Conservation (phyloP, 495 filamentous ascomycete genomes). For the Baudoinia panamericana region DNA sequence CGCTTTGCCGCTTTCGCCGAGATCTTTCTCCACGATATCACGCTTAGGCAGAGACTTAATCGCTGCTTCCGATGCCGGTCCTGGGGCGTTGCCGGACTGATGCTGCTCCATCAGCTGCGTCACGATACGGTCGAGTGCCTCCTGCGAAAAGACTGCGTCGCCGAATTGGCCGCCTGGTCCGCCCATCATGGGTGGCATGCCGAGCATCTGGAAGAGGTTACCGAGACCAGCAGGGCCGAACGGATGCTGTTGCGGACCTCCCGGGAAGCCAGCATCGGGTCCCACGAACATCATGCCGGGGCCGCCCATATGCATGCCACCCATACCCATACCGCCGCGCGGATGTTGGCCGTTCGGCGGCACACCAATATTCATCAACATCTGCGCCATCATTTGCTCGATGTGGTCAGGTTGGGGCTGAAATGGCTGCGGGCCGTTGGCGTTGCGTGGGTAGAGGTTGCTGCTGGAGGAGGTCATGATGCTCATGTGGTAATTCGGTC, state of each 20-base stretch:
- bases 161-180: slow-evolving; percentile 40
- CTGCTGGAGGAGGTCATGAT: slow-evolving; percentile 1
- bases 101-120: slow-evolving; percentile 76
- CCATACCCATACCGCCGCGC: neutral
- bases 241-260: neutral
- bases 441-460: slow-evolving; percentile 24
- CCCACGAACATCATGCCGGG: no score
- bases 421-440: slow-evolving; percentile 20
- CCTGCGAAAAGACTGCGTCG: slow-evolving; percentile 85
- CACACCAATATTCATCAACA: slow-evolving; percentile 15
- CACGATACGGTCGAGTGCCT: slow-evolving; percentile 79
- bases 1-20: slow-evolving; percentile 51
- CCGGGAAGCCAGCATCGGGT: neutral
- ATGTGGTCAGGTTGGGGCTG: slow-evolving; percentile 14
- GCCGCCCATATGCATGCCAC: neutral
- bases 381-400: slow-evolving; percentile 18
- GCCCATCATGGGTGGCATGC: neutral
- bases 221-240: neutral
- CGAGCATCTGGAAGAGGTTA: slow-evolving; percentile 16
- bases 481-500: slow-evolving; percentile 7
- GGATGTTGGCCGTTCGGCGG: neutral
- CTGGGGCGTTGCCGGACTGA: slow-evolving; percentile 59
- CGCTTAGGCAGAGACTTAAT: slow-evolving; percentile 64
- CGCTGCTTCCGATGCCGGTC: slow-evolving; percentile 61
- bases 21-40: slow-evolving; percentile 42